phyloP scores from a whole-genome alignment of 129 eudicot species.

The Saposhnikovia divaricata region DNA sequence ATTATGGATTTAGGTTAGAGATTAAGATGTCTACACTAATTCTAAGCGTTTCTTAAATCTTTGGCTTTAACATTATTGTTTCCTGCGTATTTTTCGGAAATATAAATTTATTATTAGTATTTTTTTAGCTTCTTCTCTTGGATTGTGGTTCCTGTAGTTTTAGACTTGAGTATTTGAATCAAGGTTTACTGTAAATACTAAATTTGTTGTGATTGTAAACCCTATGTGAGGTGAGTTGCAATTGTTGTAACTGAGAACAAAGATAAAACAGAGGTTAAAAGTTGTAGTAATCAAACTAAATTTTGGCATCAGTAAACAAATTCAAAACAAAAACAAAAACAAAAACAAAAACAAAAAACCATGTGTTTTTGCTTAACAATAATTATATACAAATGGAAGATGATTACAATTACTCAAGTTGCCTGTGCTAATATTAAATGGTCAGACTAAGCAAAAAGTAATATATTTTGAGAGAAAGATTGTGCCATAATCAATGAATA shows the following conservation, averaged over 20 bases:
- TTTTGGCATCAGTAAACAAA: background rate
- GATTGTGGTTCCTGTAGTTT: background rate
- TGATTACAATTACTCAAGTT: background rate
- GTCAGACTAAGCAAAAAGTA: background rate
- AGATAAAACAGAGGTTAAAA: background rate
- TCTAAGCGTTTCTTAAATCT: background rate
- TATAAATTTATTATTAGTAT: background rate
- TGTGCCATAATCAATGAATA: background rate
- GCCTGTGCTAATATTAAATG: background rate
- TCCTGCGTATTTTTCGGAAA: background rate
- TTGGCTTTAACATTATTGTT: background rate
- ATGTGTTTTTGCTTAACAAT: background rate
- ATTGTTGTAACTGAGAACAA: background rate
- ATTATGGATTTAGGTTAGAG: background rate
- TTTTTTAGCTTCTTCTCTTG: background rate
- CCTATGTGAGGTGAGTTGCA: background rate
- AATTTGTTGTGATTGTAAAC: no score
- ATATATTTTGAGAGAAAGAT: slow-evolving; percentile 3
- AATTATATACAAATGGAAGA: background rate
- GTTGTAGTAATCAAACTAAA: background rate
- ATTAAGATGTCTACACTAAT: background rate
- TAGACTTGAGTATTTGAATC: background rate
- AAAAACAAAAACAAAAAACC: no score
- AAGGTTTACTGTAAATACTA: no score
- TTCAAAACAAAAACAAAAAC: no score